Percentiles rank a stretch among this genome's conserved stretches.
phyloP scores from a whole-genome alignment of 148 eudicot species.

The Drosera capensis region DNA sequence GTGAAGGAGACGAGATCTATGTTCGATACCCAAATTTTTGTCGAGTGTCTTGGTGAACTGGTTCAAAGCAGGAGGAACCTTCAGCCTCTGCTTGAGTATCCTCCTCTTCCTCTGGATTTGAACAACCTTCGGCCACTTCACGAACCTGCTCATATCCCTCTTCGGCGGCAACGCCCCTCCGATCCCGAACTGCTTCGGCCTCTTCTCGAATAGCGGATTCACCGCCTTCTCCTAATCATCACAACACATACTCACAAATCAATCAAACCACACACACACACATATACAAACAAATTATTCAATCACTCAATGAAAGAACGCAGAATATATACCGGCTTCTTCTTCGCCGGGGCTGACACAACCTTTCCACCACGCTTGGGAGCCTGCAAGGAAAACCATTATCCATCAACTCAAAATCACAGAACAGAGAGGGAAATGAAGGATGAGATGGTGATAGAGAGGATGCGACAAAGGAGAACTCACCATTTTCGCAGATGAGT shows the following conservation, averaged over 20 bases:
- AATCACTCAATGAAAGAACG: neutral
- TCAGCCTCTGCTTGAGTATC: constrained; percentile 44
- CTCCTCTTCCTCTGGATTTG: constrained; percentile 51
- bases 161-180: constrained; percentile 57
- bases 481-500: too few relatives aligned
- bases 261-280: neutral
- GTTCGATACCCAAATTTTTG: constrained; percentile 28
- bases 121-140: constrained; percentile 46
- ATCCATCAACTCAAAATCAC: too few relatives aligned
- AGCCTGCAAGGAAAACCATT: constrained; percentile 21
- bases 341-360: constrained; percentile 24
- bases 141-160: constrained; percentile 38
- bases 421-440: too few relatives aligned
- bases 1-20: neutral
- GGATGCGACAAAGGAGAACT: too few relatives aligned
- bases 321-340: constrained; percentile 17
- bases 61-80: constrained; percentile 50
- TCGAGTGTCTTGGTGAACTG: constrained; percentile 52
- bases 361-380: constrained; percentile 32
- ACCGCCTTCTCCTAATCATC: constrained; percentile 24
- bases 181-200: constrained; percentile 49
- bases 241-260: neutral
- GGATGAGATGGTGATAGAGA: too few relatives aligned
- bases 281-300: too few relatives aligned
- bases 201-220: constrained; percentile 43